Evolutionary conservation across 768 basidiomycete genomes (phyloP).

Genomic region (Kwoniella heveanensis): DNA sequence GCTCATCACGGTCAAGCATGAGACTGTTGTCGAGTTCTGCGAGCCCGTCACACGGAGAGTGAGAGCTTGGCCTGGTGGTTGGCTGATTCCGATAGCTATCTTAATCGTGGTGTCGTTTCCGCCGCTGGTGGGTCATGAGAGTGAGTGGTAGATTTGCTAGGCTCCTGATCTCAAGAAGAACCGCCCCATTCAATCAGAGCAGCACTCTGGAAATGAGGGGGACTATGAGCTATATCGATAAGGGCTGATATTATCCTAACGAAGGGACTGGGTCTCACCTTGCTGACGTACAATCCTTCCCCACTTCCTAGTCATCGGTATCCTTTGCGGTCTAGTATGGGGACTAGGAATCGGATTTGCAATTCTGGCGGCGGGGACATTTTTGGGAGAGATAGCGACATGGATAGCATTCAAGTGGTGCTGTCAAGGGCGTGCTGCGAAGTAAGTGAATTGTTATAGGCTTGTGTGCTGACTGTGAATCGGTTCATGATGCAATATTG

Average conservation of each 20-base stretch:
- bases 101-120: slow-evolving; percentile 50
- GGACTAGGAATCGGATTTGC: slow-evolving; percentile 47
- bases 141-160: slow-evolving; percentile 26
- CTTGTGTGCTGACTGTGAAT: neutral
- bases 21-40: slow-evolving; percentile 42
- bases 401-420: slow-evolving; percentile 53
- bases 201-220: too few species aligned
- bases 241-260: too few species aligned
- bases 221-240: too few species aligned
- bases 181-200: too few species aligned
- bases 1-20: slow-evolving; percentile 44
- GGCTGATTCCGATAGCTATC: slow-evolving; percentile 40
- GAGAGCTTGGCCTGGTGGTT: slow-evolving; percentile 48
- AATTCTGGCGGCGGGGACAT: slow-evolving; percentile 52
- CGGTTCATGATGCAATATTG: neutral
- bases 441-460: slow-evolving; percentile 25
- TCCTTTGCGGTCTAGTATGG: slow-evolving; percentile 48
- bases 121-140: slow-evolving; percentile 47
- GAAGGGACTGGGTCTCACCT: too few species aligned
- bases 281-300: neutral
- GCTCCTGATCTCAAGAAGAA: too few species aligned
- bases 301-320: slow-evolving; percentile 42
- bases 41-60: slow-evolving; percentile 37
- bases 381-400: slow-evolving; percentile 48
- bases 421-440: slow-evolving; percentile 48